Evolutionary conservation across 2,329 filamentous ascomycete species (phyloP).

Genomic region (Neofusicoccum kwambonambiense): DNA sequence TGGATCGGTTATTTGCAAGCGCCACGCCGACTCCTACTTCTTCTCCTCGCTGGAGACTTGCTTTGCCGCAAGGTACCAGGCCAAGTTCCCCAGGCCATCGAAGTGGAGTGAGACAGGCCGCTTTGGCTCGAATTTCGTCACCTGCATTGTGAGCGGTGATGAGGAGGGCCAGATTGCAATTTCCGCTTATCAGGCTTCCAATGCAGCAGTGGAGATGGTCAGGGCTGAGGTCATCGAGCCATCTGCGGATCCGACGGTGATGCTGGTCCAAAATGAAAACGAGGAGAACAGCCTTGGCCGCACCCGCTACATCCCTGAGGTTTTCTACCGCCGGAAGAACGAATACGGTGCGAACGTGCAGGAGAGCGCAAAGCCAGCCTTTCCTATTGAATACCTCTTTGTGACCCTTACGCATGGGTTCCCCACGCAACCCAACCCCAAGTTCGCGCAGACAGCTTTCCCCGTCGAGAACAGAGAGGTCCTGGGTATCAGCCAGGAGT

Average conservation of each 20-base stretch:
- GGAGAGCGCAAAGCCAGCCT: conserved; percentile 93
- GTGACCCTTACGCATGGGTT: conserved; percentile 97
- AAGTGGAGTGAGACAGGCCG: conserved; percentile 96
- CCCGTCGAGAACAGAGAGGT: conserved; percentile 88
- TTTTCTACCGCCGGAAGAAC: conserved; percentile 94
- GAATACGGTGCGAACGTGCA: conserved; percentile 96
- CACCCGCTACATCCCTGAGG: conserved; percentile 90
- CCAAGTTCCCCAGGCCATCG: conserved; percentile 80
- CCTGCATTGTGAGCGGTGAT: conserved; percentile 92
- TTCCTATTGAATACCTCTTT: conserved; percentile 94
- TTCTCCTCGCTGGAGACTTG: conserved; percentile 88
- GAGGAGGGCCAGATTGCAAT: conserved; percentile 85
- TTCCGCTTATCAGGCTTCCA: conserved; percentile 90
- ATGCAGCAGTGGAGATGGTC: conserved; percentile 96
- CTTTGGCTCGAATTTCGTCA: conserved; percentile 96
- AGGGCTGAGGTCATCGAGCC: conserved; percentile 92
- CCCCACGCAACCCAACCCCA: conserved; percentile 73
- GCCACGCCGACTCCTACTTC: conserved; percentile 92
- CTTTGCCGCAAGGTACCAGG: conserved; percentile 85
- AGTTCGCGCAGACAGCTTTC: conserved; percentile 73
- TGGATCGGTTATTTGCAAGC: conserved; percentile 88
- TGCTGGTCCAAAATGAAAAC: conserved; percentile 92
- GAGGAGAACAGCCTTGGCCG: conserved; percentile 71
- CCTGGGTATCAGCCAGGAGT: conserved; percentile 82
- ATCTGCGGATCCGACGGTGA: conserved; percentile 85